phyloP scores from a whole-genome alignment of 2,329 filamentous ascomycete species.

The Exophiala xenobiotica region DNA sequence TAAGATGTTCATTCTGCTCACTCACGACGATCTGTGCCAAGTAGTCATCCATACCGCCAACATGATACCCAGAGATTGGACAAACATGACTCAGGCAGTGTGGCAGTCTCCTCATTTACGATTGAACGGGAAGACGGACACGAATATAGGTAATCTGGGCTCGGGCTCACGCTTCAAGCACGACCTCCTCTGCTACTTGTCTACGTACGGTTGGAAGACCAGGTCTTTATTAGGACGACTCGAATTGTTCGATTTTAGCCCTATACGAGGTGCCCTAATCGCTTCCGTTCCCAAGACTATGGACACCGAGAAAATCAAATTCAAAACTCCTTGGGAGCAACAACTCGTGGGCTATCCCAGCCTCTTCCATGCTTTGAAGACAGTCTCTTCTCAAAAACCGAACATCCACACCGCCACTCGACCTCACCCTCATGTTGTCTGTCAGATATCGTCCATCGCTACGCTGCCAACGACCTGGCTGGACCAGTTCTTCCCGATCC shows the following conservation, averaged over 20 bases:
- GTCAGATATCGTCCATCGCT: conserved; percentile 69
- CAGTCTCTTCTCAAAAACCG: conserved; percentile 48
- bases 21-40: conserved; percentile 73
- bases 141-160: conserved; percentile 45
- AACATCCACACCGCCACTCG: conserved; percentile 26
- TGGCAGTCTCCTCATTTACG: conserved; percentile 76
- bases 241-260: conserved; percentile 64
- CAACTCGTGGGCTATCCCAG: conserved; percentile 77
- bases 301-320: conserved; percentile 56
- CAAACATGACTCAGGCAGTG: conserved; percentile 79
- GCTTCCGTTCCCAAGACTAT: conserved; percentile 67
- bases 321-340: conserved; percentile 31
- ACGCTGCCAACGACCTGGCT: conserved; percentile 76
- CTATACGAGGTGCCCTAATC: conserved; percentile 69
- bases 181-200: conserved; percentile 72
- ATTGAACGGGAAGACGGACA: conserved; percentile 33
- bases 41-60: conserved; percentile 87
- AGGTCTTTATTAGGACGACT: conserved; percentile 63
- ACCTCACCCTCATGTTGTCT: conserved; percentile 38
- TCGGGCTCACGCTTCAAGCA: conserved; percentile 70
- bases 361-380: conserved; percentile 59
- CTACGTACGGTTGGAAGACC: conserved; percentile 53
- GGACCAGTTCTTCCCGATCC: conserved; percentile 44
- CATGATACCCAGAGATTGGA: conserved; percentile 86
- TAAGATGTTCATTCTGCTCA: conserved; percentile 83